Percentiles rank a stretch among this genome's conserved stretches.
Evolutionary conservation across 2,329 filamentous ascomycete species (phyloP).

Genomic region (Penicillium frequentans): DNA sequence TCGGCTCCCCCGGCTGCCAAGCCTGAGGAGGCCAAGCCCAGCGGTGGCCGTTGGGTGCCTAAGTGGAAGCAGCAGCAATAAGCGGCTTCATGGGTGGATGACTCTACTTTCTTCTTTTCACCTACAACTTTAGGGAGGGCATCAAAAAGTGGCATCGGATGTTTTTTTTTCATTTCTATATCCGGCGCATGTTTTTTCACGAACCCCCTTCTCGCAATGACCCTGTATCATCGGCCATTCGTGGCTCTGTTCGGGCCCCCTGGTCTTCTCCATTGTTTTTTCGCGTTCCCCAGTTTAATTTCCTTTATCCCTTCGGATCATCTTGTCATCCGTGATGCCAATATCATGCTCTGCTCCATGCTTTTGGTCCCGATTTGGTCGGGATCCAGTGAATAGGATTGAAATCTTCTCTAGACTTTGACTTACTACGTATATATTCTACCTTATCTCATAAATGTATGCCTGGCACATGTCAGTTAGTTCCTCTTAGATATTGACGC

Average conservation of each 20-base stretch:
- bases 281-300: conserved; percentile 19
- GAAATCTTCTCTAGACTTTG: conserved; percentile 10
- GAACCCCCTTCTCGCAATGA: conserved; percentile 27
- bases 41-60: conserved; percentile 37
- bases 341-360: conserved; percentile 13
- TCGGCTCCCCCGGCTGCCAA: conserved; percentile 24
- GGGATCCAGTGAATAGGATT: conserved; percentile 15
- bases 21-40: conserved; percentile 30
- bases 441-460: neutral
- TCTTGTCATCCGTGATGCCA: conserved; percentile 18
- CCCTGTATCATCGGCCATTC: conserved; percentile 24
- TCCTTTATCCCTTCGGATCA: conserved; percentile 10
- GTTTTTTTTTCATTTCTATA: conserved; percentile 18
- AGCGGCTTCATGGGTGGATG: conserved; percentile 18
- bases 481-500: neutral
- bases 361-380: conserved; percentile 8
- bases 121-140: conserved; percentile 15
- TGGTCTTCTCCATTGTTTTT: conserved; percentile 10
- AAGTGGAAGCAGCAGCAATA: conserved; percentile 41
- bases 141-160: conserved; percentile 26
- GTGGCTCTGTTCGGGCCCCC: conserved; percentile 2
- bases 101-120: conserved; percentile 21
- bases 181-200: conserved; percentile 25
- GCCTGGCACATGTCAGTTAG: neutral
- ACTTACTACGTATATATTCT: neutral